phyloP scores from a whole-genome alignment of 768 basidiomycete species.

The Naganishia friedmannii region DNA sequence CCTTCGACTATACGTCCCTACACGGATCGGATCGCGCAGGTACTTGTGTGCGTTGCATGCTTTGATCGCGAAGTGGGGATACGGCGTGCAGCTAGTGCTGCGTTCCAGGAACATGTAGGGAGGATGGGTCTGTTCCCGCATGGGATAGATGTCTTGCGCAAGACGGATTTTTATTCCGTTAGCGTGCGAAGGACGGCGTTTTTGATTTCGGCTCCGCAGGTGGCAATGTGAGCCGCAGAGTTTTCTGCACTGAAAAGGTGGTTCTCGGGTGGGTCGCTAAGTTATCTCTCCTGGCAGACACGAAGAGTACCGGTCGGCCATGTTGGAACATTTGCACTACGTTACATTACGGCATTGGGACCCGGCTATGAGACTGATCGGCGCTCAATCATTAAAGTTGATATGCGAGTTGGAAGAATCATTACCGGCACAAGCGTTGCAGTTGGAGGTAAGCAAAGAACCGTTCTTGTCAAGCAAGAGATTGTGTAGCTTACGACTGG shows the following conservation, averaged over 20 bases:
- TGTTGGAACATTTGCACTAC: constrained; percentile 70
- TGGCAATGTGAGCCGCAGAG: constrained; percentile 63
- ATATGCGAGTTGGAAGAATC: constrained; percentile 58
- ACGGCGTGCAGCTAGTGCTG: constrained; percentile 90
- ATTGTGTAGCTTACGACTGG: not conserved
- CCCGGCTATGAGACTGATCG: constrained; percentile 68
- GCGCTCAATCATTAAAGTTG: constrained; percentile 68
- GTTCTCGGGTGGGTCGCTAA: not conserved
- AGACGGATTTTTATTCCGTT: constrained; percentile 93
- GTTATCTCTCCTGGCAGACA: constrained; percentile 58
- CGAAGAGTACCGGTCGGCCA: constrained; percentile 65
- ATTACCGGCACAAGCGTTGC: not conserved
- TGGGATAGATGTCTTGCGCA: constrained; percentile 86
- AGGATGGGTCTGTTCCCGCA: constrained; percentile 83
- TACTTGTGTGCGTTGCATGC: constrained; percentile 72
- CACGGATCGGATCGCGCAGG: constrained; percentile 64
- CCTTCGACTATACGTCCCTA: constrained; percentile 59
- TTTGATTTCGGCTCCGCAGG: constrained; percentile 75
- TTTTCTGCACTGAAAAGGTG: not conserved
- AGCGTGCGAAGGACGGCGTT: constrained; percentile 81
- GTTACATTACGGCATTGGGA: constrained; percentile 89
- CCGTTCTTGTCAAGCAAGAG: no score
- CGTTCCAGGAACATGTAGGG: constrained; percentile 95
- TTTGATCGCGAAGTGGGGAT: constrained; percentile 95
- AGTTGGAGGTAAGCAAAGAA: constrained; percentile 12